Conservation (phyloP, 2,329 filamentous ascomycete species). For the Fragosphaeria purpurea region DNA sequence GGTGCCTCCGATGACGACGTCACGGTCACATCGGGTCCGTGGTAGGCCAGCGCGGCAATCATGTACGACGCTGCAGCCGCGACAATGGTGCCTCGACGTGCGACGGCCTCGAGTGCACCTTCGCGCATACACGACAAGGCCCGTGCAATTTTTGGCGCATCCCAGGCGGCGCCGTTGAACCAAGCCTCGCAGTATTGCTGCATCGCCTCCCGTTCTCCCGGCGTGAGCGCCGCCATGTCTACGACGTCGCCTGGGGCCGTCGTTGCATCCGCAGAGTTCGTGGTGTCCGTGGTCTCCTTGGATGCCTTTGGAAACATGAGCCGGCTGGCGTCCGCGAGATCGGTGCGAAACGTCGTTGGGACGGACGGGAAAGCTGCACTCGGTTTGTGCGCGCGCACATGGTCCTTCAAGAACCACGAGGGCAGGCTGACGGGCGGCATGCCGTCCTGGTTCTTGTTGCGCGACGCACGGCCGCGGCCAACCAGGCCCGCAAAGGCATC, state of each 20-base stretch:
- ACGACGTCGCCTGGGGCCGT: neutral
- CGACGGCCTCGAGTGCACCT: constrained; percentile 2
- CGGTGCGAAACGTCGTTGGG: constrained; percentile 15
- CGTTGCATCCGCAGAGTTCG: neutral
- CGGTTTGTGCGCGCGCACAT: constrained; percentile 29
- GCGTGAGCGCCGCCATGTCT: constrained; percentile 6
- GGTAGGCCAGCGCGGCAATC: neutral
- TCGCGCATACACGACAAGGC: constrained; percentile 1
- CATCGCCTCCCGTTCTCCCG: constrained; percentile 12
- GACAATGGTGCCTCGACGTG: constrained; percentile 6
- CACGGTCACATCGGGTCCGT: neutral
- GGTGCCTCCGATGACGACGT: neutral
- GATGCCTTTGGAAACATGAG: constrained; percentile 6
- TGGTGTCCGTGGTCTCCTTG: neutral
- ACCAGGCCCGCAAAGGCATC: constrained; percentile 15
- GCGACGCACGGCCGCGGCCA: constrained; percentile 14
- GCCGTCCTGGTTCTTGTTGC: constrained; percentile 3
- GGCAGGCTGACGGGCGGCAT: constrained; percentile 44
- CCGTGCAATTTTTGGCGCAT: constrained; percentile 4
- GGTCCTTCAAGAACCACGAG: constrained; percentile 43
- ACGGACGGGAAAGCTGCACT: constrained; percentile 11
- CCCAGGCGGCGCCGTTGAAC: constrained; percentile 10
- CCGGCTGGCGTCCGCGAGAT: constrained; percentile 11
- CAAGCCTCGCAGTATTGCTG: constrained; percentile 6
- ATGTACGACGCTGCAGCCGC: constrained; percentile 7